Conservation (phyloP, 306 rosid species). For the Ormosia emarginata region DNA sequence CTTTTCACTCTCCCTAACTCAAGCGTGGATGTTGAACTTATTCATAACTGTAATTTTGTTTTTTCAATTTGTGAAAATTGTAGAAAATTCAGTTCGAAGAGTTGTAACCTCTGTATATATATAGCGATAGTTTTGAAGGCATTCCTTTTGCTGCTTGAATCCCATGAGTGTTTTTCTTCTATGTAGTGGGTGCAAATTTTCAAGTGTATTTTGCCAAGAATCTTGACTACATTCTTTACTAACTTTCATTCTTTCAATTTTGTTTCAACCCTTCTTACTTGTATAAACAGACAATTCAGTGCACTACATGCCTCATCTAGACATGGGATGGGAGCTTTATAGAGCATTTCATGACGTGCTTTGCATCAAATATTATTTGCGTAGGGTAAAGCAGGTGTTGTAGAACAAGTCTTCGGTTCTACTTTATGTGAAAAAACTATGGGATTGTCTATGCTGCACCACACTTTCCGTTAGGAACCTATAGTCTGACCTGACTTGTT, state of each 20-base stretch:
- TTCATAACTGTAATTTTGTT: slow-evolving; percentile 37
- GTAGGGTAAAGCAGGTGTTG: background rate
- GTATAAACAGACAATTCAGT: background rate
- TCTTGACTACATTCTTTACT: background rate
- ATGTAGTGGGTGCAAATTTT: slow-evolving; percentile 7
- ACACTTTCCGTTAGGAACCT: no score
- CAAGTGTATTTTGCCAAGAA: background rate
- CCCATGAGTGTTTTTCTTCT: background rate
- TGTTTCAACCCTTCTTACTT: background rate
- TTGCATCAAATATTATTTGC: background rate
- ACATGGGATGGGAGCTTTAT: background rate
- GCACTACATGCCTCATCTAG: background rate
- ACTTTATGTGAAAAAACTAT: background rate
- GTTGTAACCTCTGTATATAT: slow-evolving; percentile 77
- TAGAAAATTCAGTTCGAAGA: slow-evolving; percentile 40
- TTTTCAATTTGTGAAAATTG: slow-evolving; percentile 46
- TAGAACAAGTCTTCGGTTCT: background rate
- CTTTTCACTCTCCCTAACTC: slow-evolving; percentile 37
- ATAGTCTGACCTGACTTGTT: no score
- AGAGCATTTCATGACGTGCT: background rate
- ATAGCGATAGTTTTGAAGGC: slow-evolving; percentile 55
- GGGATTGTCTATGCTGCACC: no score
- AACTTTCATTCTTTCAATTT: background rate
- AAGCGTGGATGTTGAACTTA: slow-evolving; percentile 44
- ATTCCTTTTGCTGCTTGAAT: slow-evolving; percentile 55